Percentiles rank a stretch among this genome's conserved stretches.
Conservation (phyloP, 2,329 filamentous ascomycete genomes). For the Claviceps sp. region DNA sequence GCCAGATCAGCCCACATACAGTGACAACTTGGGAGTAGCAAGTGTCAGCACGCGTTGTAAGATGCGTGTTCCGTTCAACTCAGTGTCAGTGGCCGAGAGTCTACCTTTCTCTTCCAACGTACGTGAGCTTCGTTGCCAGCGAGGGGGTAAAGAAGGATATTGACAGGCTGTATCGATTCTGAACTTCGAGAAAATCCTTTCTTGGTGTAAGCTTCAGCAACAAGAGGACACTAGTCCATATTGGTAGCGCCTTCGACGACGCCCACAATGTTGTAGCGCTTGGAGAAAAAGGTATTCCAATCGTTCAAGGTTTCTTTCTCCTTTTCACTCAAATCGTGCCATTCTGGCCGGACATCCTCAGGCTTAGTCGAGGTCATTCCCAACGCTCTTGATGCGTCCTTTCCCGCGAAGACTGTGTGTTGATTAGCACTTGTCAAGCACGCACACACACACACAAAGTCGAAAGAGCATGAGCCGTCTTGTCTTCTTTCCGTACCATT, state of each 20-base stretch:
- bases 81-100: too few species aligned
- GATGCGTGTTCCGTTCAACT: too few species aligned
- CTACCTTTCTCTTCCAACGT: too few species aligned
- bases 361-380: conserved; percentile 74
- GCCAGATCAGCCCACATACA: too few species aligned
- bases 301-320: conserved; percentile 76
- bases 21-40: too few species aligned
- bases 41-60: too few species aligned
- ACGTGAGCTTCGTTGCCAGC: too few species aligned
- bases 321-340: conserved; percentile 70
- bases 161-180: background rate
- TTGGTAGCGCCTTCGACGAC: conserved; percentile 48
- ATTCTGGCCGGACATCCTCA: conserved; percentile 73
- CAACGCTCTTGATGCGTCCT: conserved; percentile 87
- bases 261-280: conserved; percentile 86
- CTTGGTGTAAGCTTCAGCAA: background rate
- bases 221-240: conserved; percentile 21
- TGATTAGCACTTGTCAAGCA: background rate
- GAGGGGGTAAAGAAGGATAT: background rate
- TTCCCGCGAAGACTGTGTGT: conserved; percentile 74
- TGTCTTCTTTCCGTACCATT: conserved; percentile 46
- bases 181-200: background rate
- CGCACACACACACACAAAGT: too few species aligned
- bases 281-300: conserved; percentile 93
- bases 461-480: too few species aligned